Percentiles rank a stretch among this genome's conserved stretches.
Evolutionary conservation across 73 alveolate genomes (phyloP).

Genomic region (Paramecium sexaurelia): DNA sequence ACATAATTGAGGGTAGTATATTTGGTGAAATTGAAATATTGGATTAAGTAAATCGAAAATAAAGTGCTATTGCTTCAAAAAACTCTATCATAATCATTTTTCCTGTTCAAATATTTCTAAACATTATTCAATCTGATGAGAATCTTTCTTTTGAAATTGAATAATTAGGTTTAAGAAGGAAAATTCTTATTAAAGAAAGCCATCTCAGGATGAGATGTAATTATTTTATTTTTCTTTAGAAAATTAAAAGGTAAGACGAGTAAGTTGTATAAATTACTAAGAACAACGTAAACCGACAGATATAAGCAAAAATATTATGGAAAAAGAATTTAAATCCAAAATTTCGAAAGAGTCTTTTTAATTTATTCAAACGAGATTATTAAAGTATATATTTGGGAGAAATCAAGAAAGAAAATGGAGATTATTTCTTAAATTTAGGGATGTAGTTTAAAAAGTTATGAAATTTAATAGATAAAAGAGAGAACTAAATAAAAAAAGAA

Average conservation of each 20-base stretch:
- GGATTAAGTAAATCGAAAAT: neutral
- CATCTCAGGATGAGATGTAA: slow-evolving; percentile 14
- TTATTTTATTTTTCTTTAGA: neutral
- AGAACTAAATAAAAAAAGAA: slow-evolving; percentile 2
- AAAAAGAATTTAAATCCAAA: neutral
- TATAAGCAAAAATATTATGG: neutral
- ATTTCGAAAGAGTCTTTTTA: neutral
- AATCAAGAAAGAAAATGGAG: slow-evolving; percentile 31
- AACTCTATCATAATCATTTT: neutral
- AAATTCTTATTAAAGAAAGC: neutral
- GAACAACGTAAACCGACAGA: neutral
- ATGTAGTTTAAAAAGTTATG: neutral
- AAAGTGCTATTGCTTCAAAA: slow-evolving; percentile 7
- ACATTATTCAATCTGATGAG: neutral
- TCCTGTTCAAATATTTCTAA: neutral
- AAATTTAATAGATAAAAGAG: neutral
- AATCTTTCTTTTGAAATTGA: slow-evolving; percentile 14
- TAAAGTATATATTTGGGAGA: neutral
- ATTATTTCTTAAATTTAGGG: neutral
- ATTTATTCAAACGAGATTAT: neutral
- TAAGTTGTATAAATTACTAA: neutral
- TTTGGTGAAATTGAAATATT: slow-evolving; percentile 49
- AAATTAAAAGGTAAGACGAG: slow-evolving; percentile 24
- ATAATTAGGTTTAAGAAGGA: slow-evolving; percentile 32
- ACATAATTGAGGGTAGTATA: neutral